These are phyloP conservation scores for Tripterygium wilfordii DNA, from an alignment of 177 flowering plant species.

Conservation along the genomic window DNA sequence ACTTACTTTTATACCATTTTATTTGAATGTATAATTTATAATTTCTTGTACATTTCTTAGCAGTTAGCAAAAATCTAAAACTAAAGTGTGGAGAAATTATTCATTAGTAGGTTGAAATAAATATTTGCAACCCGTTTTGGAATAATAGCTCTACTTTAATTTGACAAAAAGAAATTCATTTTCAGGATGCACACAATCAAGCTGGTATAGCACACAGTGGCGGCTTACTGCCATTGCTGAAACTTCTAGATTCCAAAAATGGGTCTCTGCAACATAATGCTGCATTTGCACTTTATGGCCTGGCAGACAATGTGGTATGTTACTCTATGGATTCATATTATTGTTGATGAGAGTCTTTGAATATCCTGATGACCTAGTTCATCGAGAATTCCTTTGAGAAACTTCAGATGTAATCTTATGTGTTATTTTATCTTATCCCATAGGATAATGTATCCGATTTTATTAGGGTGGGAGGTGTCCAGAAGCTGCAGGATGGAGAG, in stretches of 20 bases:
- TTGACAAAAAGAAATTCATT: neutral
- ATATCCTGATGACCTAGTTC: too few species aligned
- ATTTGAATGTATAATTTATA: too few species aligned
- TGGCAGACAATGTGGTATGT: slow-evolving; percentile 83
- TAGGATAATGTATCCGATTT: slow-evolving; percentile 86
- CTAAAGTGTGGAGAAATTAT: too few species aligned
- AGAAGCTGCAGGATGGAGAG: slow-evolving; percentile 88
- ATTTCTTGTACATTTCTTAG: too few species aligned
- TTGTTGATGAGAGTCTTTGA: too few species aligned
- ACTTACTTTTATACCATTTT: too few species aligned
- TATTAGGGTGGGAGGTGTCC: slow-evolving; percentile 88
- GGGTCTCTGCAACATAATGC: slow-evolving; percentile 93
- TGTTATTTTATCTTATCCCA: neutral
- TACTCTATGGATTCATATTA: too few species aligned
- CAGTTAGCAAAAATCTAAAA: too few species aligned
- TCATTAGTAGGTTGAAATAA: too few species aligned
- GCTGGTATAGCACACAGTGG: slow-evolving; percentile 87
- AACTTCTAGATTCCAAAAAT: slow-evolving; percentile 84
- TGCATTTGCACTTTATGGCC: slow-evolving; percentile 91
- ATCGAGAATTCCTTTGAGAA: too few species aligned
- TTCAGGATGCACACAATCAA: slow-evolving; percentile 80
- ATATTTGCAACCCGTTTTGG: too few species aligned
- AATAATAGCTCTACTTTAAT: too few species aligned
- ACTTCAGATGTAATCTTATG: neutral
- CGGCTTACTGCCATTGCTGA: slow-evolving; percentile 68